Conservation (phyloP, 1,284 basidiomycete genomes). For the Agroathelia rolfsii region DNA sequence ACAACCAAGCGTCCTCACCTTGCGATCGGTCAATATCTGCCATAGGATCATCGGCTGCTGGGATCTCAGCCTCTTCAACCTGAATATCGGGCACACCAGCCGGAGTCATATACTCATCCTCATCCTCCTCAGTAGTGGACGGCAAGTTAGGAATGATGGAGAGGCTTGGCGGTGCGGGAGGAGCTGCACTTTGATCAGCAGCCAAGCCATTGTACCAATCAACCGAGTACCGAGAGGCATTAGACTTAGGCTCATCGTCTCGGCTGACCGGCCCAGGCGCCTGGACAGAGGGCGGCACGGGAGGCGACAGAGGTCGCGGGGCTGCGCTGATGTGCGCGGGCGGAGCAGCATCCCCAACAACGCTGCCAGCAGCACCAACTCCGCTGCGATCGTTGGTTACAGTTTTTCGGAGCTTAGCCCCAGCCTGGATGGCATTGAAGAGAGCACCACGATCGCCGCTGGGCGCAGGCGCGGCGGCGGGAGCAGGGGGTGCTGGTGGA, state of each 20-base stretch:
- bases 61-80: constrained; percentile 27
- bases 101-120: constrained; percentile 30
- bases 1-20: constrained; percentile 31
- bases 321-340: constrained; percentile 56
- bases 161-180: too few relatives aligned
- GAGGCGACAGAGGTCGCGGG: constrained; percentile 35
- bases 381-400: constrained; percentile 80
- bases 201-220: constrained; percentile 92
- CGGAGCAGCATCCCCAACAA: constrained; percentile 71
- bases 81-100: constrained; percentile 44
- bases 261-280: constrained; percentile 16
- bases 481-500: constrained; percentile 26
- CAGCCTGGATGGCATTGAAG: constrained; percentile 76
- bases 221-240: constrained; percentile 58
- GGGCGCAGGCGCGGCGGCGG: constrained; percentile 24
- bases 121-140: constrained; percentile 47
- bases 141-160: constrained; percentile 37
- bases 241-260: constrained; percentile 13
- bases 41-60: constrained; percentile 39
- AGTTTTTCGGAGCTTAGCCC: constrained; percentile 66
- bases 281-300: constrained; percentile 17
- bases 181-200: constrained; percentile 44
- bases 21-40: constrained; percentile 71
- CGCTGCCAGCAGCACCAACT: constrained; percentile 60
- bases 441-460: constrained; percentile 60